A percentile compares a stretch with the other conserved stretches of the same genome.
Conservation (phyloP, 2,329 filamentous ascomycete species). For the Pseudogymnoascus sp. region DNA sequence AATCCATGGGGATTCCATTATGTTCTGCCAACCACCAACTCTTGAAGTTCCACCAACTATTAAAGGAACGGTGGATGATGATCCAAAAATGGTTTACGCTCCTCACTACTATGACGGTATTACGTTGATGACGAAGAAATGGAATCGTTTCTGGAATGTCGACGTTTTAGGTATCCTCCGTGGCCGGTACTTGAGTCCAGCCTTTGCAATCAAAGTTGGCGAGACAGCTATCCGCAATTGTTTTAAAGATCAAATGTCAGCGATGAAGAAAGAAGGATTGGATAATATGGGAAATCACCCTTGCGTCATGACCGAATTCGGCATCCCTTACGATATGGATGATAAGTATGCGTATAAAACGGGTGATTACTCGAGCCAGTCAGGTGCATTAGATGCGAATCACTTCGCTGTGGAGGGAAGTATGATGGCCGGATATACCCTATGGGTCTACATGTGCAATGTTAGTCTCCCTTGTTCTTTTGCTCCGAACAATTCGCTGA, state of each 20-base stretch:
- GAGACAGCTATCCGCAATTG: constrained; percentile 93
- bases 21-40: constrained; percentile 87
- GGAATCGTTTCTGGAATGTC: constrained; percentile 96
- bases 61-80: constrained; percentile 82
- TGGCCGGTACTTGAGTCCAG: constrained; percentile 79
- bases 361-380: constrained; percentile 89
- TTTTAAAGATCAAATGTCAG: constrained; percentile 76
- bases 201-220: constrained; percentile 86
- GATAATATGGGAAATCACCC: constrained; percentile 84
- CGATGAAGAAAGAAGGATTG: constrained; percentile 77
- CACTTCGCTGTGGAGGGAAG: constrained; percentile 87
- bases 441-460: constrained; percentile 78
- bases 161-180: constrained; percentile 89
- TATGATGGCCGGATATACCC: constrained; percentile 71
- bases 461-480: constrained; percentile 37
- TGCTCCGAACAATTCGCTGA: constrained; percentile 18
- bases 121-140: constrained; percentile 95
- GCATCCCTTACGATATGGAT: constrained; percentile 98
- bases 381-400: constrained; percentile 89
- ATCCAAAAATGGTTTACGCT: constrained; percentile 82
- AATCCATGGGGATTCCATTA: constrained; percentile 71
- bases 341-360: constrained; percentile 92
- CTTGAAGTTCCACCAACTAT: constrained; percentile 84
- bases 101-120: constrained; percentile 97
- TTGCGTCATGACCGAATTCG: constrained; percentile 87